Conservation (phyloP, 768 basidiomycete genomes). For the Tulasnella sp. region DNA sequence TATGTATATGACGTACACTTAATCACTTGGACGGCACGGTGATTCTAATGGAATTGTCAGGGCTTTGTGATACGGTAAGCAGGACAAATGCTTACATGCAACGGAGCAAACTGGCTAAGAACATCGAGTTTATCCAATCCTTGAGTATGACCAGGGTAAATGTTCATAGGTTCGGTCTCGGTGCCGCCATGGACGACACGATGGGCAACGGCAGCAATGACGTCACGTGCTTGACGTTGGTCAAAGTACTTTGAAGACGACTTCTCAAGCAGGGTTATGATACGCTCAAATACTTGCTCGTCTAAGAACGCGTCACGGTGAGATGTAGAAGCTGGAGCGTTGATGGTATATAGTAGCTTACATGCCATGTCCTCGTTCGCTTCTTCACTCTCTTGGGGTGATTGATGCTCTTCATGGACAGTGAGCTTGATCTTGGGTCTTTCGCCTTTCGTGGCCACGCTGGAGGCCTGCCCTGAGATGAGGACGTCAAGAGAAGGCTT, state of each 20-base stretch:
- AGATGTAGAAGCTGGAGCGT: neutral
- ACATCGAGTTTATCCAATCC: slow-evolving; percentile 65
- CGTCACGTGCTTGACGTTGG: slow-evolving; percentile 33
- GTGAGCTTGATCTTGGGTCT: slow-evolving; percentile 17
- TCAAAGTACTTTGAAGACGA: slow-evolving; percentile 21
- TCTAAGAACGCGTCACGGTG: slow-evolving; percentile 23
- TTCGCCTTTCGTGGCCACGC: slow-evolving; percentile 16
- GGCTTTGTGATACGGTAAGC: neutral
- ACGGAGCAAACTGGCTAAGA: slow-evolving; percentile 48
- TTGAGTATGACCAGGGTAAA: slow-evolving; percentile 54
- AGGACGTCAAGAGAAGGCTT: slow-evolving; percentile 19
- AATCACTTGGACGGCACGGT: slow-evolving; percentile 18
- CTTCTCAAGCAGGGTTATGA: slow-evolving; percentile 36
- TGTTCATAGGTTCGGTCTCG: slow-evolving; percentile 53
- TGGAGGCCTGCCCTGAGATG: slow-evolving; percentile 19
- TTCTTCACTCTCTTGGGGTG: slow-evolving; percentile 16
- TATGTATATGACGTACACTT: slow-evolving; percentile 35
- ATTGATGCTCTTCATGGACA: slow-evolving; percentile 15
- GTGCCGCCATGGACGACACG: slow-evolving; percentile 83
- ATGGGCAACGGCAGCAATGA: slow-evolving; percentile 51
- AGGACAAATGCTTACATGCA: slow-evolving; percentile 36
- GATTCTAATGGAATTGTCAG: slow-evolving; percentile 14
- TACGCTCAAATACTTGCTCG: slow-evolving; percentile 47
- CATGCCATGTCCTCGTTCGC: slow-evolving; percentile 19
- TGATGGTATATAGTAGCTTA: neutral